These are phyloP conservation scores for Fusarium sp. DNA, from an alignment of 2,329 filamentous ascomycete genomes.

Conservation along the genomic window DNA sequence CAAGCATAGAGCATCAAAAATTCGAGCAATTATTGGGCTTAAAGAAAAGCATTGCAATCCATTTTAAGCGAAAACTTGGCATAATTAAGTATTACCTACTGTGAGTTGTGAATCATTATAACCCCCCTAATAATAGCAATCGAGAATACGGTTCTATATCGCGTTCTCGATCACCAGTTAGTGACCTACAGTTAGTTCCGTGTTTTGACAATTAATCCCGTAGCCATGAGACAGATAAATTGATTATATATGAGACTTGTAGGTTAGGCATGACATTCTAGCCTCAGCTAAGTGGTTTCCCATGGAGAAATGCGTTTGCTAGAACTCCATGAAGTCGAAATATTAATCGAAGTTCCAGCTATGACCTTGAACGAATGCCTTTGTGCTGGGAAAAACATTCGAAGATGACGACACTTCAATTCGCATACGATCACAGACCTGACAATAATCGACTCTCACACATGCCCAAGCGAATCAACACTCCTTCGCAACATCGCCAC, in stretches of 20 bases:
- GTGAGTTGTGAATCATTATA: no score
- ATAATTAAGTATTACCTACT: not conserved
- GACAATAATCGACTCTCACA: no score
- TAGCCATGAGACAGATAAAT: no score
- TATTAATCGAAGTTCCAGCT: no score
- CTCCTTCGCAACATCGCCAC: conserved; percentile 55
- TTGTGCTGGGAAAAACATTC: no score
- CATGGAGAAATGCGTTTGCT: no score
- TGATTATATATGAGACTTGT: no score
- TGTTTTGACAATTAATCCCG: no score
- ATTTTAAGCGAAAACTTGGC: not conserved
- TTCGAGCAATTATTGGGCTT: not conserved
- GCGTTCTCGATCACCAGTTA: not conserved
- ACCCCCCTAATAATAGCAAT: not conserved
- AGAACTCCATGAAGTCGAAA: no score
- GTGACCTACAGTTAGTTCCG: not conserved
- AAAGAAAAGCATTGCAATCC: not conserved
- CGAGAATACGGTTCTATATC: not conserved
- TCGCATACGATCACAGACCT: not conserved
- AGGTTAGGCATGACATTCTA: no score
- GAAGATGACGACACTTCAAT: not conserved
- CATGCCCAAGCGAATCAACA: conserved; percentile 26
- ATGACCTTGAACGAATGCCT: no score
- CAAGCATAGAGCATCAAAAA: not conserved
- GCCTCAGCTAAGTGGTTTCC: no score